Percentiles rank a stretch among this genome's conserved stretches.
These are phyloP conservation scores for Wilcoxina mikolae DNA, from an alignment of 495 filamentous ascomycete species.

Conservation along the genomic window DNA sequence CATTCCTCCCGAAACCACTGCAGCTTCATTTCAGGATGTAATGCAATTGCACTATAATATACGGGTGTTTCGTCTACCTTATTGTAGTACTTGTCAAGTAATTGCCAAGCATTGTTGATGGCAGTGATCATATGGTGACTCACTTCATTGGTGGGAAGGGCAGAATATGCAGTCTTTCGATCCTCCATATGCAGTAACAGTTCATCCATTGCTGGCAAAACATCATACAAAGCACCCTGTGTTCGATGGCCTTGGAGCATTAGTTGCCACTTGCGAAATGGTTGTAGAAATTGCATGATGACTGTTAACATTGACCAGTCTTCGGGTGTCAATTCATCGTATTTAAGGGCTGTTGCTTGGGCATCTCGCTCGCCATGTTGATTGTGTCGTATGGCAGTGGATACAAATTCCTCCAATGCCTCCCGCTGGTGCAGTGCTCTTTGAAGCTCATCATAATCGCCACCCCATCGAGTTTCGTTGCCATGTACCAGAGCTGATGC, in stretches of 20 bases:
- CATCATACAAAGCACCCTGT: neutral
- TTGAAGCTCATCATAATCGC: neutral
- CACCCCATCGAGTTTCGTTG: neutral
- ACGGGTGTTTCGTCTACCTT: neutral
- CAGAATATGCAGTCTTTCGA: neutral
- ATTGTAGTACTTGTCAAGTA: neutral
- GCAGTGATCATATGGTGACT: neutral
- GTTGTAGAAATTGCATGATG: constrained; percentile 6
- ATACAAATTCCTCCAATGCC: neutral
- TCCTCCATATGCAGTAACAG: neutral
- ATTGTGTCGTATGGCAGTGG: neutral
- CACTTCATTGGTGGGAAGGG: neutral
- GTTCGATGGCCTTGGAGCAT: neutral
- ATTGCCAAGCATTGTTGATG: neutral
- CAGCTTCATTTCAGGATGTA: too few relatives aligned
- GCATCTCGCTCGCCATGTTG: too few relatives aligned
- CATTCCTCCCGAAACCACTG: neutral
- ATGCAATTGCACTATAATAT: neutral
- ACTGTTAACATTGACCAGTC: constrained; percentile 9
- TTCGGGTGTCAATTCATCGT: neutral
- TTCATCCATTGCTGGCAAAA: neutral
- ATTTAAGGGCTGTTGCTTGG: neutral
- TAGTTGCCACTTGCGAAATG: neutral
- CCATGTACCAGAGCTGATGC: neutral
- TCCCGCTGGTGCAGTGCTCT: neutral